phyloP scores from a whole-genome alignment of 345 rosid genomes.

The Carallia pectinifolia region DNA sequence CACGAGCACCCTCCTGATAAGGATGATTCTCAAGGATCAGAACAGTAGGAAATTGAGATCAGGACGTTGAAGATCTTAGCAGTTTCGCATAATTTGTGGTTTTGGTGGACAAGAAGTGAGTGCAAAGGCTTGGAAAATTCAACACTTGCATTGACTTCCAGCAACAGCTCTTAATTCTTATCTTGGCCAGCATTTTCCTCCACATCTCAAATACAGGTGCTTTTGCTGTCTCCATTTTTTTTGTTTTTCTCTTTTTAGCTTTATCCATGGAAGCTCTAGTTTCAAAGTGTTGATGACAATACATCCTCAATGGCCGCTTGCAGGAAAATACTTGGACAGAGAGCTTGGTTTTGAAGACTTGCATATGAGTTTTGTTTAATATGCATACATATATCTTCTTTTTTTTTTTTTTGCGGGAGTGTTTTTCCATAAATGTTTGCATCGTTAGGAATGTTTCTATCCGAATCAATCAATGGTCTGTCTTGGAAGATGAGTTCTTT shows the following conservation, averaged over 20 bases:
- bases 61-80: background rate
- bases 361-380: conserved; percentile 21
- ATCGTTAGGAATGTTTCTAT: background rate
- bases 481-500: no score
- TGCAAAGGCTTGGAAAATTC: background rate
- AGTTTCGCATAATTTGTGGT: conserved; percentile 5
- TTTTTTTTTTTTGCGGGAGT: background rate
- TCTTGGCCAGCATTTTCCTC: conserved; percentile 1
- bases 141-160: background rate
- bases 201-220: conserved; percentile 15
- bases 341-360: conserved; percentile 19
- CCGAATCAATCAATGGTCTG: background rate
- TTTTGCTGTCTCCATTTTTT: background rate
- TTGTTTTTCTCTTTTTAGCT: background rate
- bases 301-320: conserved; percentile 8
- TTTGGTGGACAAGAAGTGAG: conserved; percentile 16
- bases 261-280: background rate
- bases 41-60: conserved; percentile 26
- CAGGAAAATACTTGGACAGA: conserved; percentile 26
- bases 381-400: background rate
- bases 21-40: conserved; percentile 26
- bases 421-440: background rate
- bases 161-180: background rate
- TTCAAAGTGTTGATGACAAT: background rate
- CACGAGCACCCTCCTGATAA: conserved; percentile 19